These are phyloP conservation scores for Pseudogymnoascus sp. DNA, from an alignment of 2,329 filamentous ascomycete species.

Conservation along the genomic window DNA sequence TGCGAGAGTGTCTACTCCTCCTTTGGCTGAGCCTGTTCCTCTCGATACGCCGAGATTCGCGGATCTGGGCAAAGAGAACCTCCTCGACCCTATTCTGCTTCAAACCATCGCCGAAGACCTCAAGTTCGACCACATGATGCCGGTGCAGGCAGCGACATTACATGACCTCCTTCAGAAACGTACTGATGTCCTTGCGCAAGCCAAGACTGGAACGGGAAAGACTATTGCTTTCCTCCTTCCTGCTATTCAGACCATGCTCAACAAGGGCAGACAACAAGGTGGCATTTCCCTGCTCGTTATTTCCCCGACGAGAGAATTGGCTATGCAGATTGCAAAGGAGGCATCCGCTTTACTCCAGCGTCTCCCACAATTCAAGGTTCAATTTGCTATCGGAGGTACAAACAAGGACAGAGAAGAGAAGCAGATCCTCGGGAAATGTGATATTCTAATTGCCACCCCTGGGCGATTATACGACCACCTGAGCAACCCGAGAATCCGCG, in stretches of 20 bases:
- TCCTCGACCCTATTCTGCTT: conserved; percentile 41
- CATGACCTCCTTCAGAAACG: conserved; percentile 66
- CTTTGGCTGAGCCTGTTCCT: conserved; percentile 34
- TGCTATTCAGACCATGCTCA: conserved; percentile 62
- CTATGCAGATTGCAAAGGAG: conserved; percentile 74
- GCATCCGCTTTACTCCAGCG: conserved; percentile 41
- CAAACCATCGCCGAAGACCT: conserved; percentile 62
- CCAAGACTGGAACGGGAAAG: conserved; percentile 95
- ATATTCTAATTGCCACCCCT: conserved; percentile 84
- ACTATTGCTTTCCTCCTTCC: conserved; percentile 90
- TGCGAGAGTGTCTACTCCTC: conserved; percentile 28
- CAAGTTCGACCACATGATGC: conserved; percentile 79
- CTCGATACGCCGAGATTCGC: conserved; percentile 40
- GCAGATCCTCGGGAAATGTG: conserved; percentile 61
- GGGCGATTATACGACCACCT: conserved; percentile 75
- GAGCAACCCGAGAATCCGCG: conserved; percentile 44
- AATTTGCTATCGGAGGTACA: conserved; percentile 87
- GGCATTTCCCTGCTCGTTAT: conserved; percentile 66
- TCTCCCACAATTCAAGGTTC: conserved; percentile 39
- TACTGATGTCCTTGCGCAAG: conserved; percentile 70
- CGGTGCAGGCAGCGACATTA: conserved; percentile 83
- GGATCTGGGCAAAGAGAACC: conserved; percentile 36
- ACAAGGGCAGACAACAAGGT: conserved; percentile 33
- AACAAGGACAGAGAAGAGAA: conserved; percentile 63
- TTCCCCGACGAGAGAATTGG: conserved; percentile 74